Percentiles rank a stretch among this genome's conserved stretches.
phyloP scores from a whole-genome alignment of 2,329 filamentous ascomycete genomes.

The Didymella sp. region DNA sequence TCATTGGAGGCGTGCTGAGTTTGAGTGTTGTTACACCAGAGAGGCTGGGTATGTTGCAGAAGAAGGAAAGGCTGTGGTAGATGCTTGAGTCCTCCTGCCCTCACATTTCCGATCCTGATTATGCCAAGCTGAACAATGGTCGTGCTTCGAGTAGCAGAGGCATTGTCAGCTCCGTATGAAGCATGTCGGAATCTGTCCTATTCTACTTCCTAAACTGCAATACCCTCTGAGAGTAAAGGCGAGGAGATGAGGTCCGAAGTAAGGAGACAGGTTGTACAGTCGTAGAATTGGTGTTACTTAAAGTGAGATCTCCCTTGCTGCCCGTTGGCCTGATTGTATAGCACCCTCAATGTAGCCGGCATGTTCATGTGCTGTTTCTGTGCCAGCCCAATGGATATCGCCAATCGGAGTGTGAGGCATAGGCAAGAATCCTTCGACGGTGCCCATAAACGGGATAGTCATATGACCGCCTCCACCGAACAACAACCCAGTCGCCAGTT shows the following conservation, averaged over 20 bases:
- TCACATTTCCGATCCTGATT: no score
- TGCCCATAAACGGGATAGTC: not conserved
- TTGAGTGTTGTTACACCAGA: slow-evolving; percentile 37
- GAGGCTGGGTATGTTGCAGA: slow-evolving; percentile 28
- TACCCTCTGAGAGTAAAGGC: no score
- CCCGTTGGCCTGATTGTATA: not conserved
- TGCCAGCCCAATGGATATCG: not conserved
- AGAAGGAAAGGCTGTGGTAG: slow-evolving; percentile 30
- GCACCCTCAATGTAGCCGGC: not conserved
- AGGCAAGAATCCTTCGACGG: not conserved
- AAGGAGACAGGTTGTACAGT: no score
- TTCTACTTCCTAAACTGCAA: no score
- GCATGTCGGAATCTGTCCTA: no score
- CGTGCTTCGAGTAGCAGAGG: no score
- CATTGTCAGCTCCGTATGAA: no score
- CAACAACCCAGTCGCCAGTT: not conserved
- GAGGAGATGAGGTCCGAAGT: no score
- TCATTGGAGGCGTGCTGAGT: slow-evolving; percentile 39
- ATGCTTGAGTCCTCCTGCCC: no score
- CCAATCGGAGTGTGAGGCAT: not conserved
- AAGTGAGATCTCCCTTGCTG: not conserved
- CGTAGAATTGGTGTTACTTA: no score
- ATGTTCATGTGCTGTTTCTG: not conserved
- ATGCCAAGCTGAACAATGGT: no score
- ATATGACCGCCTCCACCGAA: not conserved